A percentile compares a stretch with the other conserved stretches of the same genome.
Conservation (phyloP, 805 yeast species). For the Cyberlindnera veronae region DNA sequence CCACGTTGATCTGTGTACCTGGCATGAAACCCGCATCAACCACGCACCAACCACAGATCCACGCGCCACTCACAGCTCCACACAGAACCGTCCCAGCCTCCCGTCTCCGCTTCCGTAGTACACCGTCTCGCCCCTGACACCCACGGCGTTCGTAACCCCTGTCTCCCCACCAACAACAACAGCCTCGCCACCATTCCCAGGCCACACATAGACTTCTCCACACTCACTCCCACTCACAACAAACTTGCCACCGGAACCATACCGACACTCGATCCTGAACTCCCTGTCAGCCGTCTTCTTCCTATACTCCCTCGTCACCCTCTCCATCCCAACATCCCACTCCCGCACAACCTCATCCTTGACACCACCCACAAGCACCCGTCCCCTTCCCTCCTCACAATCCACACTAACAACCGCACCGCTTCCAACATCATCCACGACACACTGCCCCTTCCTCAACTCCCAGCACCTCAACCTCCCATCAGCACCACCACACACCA, state of each 20-base stretch:
- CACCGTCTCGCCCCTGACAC: too few species aligned
- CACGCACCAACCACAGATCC: too few species aligned
- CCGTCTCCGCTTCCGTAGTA: too few species aligned
- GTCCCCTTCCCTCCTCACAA: background rate
- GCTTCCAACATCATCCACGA: slow-evolving; percentile 1
- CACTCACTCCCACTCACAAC: slow-evolving; percentile 13
- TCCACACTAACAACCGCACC: slow-evolving; percentile 6
- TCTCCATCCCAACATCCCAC: slow-evolving; percentile 5
- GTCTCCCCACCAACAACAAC: too few species aligned
- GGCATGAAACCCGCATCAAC: too few species aligned
- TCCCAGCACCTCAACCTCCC: slow-evolving; percentile 23
- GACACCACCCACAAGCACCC: slow-evolving; percentile 9
- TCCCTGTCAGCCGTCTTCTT: slow-evolving; percentile 3
- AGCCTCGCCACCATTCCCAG: too few species aligned
- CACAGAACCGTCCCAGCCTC: too few species aligned
- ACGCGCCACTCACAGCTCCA: too few species aligned
- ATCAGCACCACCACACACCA: slow-evolving; percentile 24
- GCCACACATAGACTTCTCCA: slow-evolving; percentile 12
- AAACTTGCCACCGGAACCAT: background rate
- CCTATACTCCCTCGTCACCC: background rate
- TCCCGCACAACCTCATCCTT: slow-evolving; percentile 2
- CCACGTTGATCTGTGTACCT: too few species aligned
- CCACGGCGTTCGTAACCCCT: background rate
- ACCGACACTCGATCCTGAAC: slow-evolving; percentile 13
- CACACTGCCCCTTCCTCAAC: slow-evolving; percentile 15